phyloP scores from a whole-genome alignment of 352 stramenopile genomes.

The Phytophthora multivora region DNA sequence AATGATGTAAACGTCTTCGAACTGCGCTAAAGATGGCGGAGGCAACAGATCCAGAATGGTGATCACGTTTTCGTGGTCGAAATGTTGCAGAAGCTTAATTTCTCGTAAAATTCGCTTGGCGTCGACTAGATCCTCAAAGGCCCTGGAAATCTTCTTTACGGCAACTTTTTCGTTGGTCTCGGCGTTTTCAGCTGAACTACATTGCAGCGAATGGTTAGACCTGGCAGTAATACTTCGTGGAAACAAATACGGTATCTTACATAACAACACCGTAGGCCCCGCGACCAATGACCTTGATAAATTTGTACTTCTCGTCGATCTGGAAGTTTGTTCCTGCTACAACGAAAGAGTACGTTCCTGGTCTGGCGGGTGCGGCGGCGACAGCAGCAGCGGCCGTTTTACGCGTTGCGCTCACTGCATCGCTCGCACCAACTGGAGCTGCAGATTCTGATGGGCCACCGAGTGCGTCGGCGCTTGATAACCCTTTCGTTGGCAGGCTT shows the following conservation, averaged over 20 bases:
- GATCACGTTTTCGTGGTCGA: slow-evolving; percentile 97
- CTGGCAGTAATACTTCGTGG: background rate
- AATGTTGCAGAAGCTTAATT: slow-evolving; percentile 94
- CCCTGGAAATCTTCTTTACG: slow-evolving; percentile 90
- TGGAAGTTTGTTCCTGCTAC: slow-evolving; percentile 91
- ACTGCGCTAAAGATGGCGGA: slow-evolving; percentile 92
- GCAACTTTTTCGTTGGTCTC: slow-evolving; percentile 87
- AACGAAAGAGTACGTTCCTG: slow-evolving; percentile 77
- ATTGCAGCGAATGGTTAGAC: slow-evolving; percentile 4
- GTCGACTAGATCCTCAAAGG: slow-evolving; percentile 98
- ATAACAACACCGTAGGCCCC: slow-evolving; percentile 95
- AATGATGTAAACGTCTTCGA: slow-evolving; percentile 98
- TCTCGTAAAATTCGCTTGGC: slow-evolving; percentile 99
- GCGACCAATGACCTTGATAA: slow-evolving; percentile 95
- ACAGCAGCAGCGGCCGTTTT: slow-evolving; percentile 15
- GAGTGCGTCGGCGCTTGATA: slow-evolving; percentile 10
- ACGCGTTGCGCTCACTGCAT: slow-evolving; percentile 12
- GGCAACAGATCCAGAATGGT: slow-evolving; percentile 95
- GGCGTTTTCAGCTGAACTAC: slow-evolving; percentile 77
- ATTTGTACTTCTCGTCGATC: slow-evolving; percentile 94
- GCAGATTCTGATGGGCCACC: slow-evolving; percentile 11
- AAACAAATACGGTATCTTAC: slow-evolving; percentile 46
- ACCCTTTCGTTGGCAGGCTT: slow-evolving; percentile 14
- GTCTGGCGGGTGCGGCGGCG: slow-evolving; percentile 29
- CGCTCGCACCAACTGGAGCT: slow-evolving; percentile 18